Evolutionary conservation across 495 filamentous ascomycete genomes (phyloP).

Genomic region (Xanthoparmelia taractica): DNA sequence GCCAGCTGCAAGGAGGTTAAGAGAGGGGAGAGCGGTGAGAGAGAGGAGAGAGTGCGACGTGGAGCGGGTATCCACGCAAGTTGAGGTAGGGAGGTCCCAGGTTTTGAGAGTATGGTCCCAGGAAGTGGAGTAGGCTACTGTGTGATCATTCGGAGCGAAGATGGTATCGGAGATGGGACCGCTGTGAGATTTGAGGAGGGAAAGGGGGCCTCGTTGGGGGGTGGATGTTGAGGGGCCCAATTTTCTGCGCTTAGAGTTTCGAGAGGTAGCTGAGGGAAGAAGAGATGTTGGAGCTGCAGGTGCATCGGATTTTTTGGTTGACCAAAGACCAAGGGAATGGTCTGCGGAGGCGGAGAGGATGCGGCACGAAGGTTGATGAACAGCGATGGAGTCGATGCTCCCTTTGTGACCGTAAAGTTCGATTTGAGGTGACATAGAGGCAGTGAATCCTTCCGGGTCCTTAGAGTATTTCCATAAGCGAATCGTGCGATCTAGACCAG

Average conservation of each 20-base stretch:
- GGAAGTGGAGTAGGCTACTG: constrained; percentile 80
- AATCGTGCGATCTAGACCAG: constrained; percentile 72
- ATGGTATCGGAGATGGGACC: constrained; percentile 63
- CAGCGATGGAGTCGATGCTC: constrained; percentile 65
- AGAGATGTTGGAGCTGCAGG: constrained; percentile 60
- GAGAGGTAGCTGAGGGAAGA: constrained; percentile 52
- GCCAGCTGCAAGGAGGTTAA: constrained; percentile 73
- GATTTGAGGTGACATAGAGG: constrained; percentile 62
- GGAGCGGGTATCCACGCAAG: constrained; percentile 67
- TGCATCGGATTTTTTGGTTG: constrained; percentile 60
- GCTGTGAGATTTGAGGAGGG: constrained; percentile 62
- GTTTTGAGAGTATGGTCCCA: constrained; percentile 86
- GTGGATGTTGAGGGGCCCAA: constrained; percentile 50
- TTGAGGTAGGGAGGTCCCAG: constrained; percentile 75
- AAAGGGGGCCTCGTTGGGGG: constrained; percentile 71
- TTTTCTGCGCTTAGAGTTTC: constrained; percentile 68
- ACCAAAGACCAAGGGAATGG: constrained; percentile 77
- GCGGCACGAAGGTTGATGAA: constrained; percentile 64
- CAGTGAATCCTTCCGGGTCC: constrained; percentile 48
- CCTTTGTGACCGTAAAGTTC: constrained; percentile 82
- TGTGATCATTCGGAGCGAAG: constrained; percentile 77
- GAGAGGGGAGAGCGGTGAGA: constrained; percentile 57
- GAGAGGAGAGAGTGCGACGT: constrained; percentile 75
- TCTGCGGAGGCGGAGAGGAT: constrained; percentile 79
- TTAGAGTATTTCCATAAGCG: constrained; percentile 82